Base-by-base conservation (phyloP, 495 filamentous ascomycete species). In the Extremus antarcticus region DNA sequence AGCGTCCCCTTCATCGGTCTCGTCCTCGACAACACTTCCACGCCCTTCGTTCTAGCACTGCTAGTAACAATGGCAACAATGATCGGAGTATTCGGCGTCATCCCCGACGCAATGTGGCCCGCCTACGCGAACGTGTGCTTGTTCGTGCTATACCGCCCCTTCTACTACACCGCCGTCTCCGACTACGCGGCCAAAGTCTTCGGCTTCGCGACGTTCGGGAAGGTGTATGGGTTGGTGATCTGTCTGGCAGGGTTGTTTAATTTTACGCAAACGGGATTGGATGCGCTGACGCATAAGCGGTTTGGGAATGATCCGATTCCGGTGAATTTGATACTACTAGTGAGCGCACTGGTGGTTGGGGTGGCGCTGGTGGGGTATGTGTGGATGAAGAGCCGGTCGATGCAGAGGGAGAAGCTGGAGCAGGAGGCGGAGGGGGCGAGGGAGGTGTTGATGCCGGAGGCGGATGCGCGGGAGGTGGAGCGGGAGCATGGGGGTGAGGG, bases 131-230 rank as follows among this genome's bases (percentile, higher is more conserved):
- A 90, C 55, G 74, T 98, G 49, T 70, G 74, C 41, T 77, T 96
- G 0, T 97, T 98, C 65, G 87, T 84, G 10, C 54, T 84, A 15
- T 88, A 87, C 67, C 74, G 85, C 0, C 85, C 85, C 0, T 80
- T 88, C 45, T 88, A 86, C 68, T 88, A 88, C 66, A 88, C 85
- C 1, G 76, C 85, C 2, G 82, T 88, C 50, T 83, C 79, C 9
- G 92, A 98, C 71, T 96, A 94, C 68, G 74, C 82, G 43, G 90
- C 89, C 25, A 96, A 96, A 70, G 91, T 98, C 29, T 98, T 98
- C 67, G 91, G 92, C 8, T 95, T 95, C 71, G 81, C 80, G 56
- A 95, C 90, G 0, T 97, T 96, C 59, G 91, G 91, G 23, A 95
- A 86, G 53, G 88, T 98, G 23, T 96, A 97, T 66, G 92, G 92